Base-by-base conservation (phyloP, 2,329 filamentous ascomycete genomes). In the Sclerotinia sclerotiorum region DNA sequence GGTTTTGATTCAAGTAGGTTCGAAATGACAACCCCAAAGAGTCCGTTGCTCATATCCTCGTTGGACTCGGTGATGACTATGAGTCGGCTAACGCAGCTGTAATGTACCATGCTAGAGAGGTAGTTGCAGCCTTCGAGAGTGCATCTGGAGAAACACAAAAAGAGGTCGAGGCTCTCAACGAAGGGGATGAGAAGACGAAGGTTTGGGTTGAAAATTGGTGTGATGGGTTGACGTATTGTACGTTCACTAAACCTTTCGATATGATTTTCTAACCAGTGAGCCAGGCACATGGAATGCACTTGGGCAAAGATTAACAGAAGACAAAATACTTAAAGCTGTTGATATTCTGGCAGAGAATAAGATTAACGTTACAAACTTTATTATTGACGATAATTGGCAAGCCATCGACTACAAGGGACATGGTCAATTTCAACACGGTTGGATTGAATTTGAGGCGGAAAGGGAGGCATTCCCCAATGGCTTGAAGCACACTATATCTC, bases 321-420 rank as follows among this genome's bases (percentile, higher is more conserved):
- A 92, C 27, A 96, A 93, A 74, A 86, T 99, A 19, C 82, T 93
- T 17, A 79, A 87, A 52, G 93, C 94, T 1, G 82, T 98, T 0
- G 87, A 93, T 69, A 84, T 85, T 1, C 81, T 99, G 15, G 85
- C 88, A 5, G 82, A 87, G 42, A 85, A 91, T 68, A 85, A 89
- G 0, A 92, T 99, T 75, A 88, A 90, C 54, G 84, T 98, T 57
- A 89, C 88, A 0, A 97, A 89, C 75, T 83, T 99, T 2, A 97
- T 98, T 70, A 97, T 99, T 71, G 95, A 99, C 74, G 95, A 99
- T 77, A 97, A 96, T 74, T 99, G 95, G 95, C 94, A 97, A 79
- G 87, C 90, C 11, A 84, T 97, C 58, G 87, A 86, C 72, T 80
- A 83, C 42, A 73, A 76, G 32, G 83, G 83, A 0, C 76, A 82